These are phyloP conservation scores for Candida coquimbonensis DNA, from an alignment of 805 yeast species.

Conservation along the genomic window DNA sequence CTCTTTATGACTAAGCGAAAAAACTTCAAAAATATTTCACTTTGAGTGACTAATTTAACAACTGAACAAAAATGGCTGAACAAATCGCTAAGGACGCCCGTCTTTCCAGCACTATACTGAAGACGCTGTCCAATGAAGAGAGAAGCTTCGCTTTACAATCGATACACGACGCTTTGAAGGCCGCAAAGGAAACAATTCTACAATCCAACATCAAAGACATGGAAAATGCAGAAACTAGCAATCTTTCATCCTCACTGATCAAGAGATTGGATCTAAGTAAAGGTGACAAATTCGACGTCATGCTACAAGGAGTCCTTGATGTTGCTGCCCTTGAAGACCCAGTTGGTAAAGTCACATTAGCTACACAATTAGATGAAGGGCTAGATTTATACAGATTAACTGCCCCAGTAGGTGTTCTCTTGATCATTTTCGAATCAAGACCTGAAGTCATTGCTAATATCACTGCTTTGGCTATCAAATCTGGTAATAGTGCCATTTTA, in stretches of 20 bases:
- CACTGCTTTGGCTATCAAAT: slow-evolving; percentile 89
- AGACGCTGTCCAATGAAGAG: slow-evolving; percentile 66
- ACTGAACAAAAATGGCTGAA: slow-evolving; percentile 41
- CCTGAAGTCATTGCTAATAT: slow-evolving; percentile 99
- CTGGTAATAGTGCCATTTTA: slow-evolving; percentile 93
- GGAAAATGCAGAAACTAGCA: slow-evolving; percentile 54
- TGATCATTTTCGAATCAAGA: slow-evolving; percentile 91
- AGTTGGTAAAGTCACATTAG: slow-evolving; percentile 79
- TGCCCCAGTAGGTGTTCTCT: slow-evolving; percentile 89
- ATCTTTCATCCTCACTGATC: slow-evolving; percentile 62
- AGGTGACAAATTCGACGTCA: slow-evolving; percentile 81
- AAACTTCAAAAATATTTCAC: too few species aligned
- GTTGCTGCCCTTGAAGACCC: slow-evolving; percentile 90
- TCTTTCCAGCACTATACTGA: slow-evolving; percentile 73
- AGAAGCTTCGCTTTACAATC: slow-evolving; percentile 67
- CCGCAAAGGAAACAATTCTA: slow-evolving; percentile 54
- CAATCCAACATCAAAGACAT: slow-evolving; percentile 72
- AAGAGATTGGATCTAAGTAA: slow-evolving; percentile 79
- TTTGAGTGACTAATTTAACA: not conserved
- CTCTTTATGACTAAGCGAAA: too few species aligned
- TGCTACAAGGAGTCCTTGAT: slow-evolving; percentile 92
- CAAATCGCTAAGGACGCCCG: slow-evolving; percentile 76
- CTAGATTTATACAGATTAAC: slow-evolving; percentile 75
- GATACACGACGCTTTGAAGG: slow-evolving; percentile 63
- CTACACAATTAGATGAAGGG: slow-evolving; percentile 85